Evolutionary conservation across 2,329 filamentous ascomycete genomes (phyloP).

Genomic region (Aspergillus sp.): DNA sequence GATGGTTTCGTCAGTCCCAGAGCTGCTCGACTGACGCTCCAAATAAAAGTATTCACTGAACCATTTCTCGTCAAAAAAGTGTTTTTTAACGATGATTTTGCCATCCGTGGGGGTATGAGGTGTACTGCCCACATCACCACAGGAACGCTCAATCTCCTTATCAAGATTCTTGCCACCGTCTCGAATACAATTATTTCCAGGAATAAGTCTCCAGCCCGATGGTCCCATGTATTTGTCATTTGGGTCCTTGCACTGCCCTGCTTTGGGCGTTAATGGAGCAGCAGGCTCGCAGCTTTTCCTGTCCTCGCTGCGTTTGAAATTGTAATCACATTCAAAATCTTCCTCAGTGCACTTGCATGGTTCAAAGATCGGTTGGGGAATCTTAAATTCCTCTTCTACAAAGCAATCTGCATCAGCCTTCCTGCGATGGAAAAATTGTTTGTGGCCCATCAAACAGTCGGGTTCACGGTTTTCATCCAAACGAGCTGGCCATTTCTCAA

Average conservation of each 20-base stretch:
- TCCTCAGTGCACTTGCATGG: conserved; percentile 74
- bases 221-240: conserved; percentile 75
- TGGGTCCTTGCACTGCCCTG: conserved; percentile 67
- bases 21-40: conserved; percentile 64
- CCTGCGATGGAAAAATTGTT: conserved; percentile 76
- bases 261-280: conserved; percentile 60
- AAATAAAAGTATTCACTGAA: conserved; percentile 66
- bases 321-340: conserved; percentile 97
- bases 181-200: conserved; percentile 69
- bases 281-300: conserved; percentile 64
- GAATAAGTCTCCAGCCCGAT: conserved; percentile 89
- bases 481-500: conserved; percentile 85
- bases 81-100: conserved; percentile 58
- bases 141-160: conserved; percentile 68
- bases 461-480: conserved; percentile 74
- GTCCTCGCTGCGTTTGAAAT: conserved; percentile 68
- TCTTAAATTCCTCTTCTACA: conserved; percentile 77
- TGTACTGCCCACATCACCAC: conserved; percentile 58
- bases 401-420: conserved; percentile 89
- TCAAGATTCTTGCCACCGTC: conserved; percentile 62
- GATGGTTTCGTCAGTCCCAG: conserved; percentile 67
- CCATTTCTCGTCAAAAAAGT: conserved; percentile 58
- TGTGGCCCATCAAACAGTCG: conserved; percentile 93
- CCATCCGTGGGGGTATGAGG: conserved; percentile 52
- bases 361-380: conserved; percentile 64